These are phyloP conservation scores for Phytophthora ohioensis DNA, from an alignment of 352 stramenopile genomes.

Conservation along the genomic window DNA sequence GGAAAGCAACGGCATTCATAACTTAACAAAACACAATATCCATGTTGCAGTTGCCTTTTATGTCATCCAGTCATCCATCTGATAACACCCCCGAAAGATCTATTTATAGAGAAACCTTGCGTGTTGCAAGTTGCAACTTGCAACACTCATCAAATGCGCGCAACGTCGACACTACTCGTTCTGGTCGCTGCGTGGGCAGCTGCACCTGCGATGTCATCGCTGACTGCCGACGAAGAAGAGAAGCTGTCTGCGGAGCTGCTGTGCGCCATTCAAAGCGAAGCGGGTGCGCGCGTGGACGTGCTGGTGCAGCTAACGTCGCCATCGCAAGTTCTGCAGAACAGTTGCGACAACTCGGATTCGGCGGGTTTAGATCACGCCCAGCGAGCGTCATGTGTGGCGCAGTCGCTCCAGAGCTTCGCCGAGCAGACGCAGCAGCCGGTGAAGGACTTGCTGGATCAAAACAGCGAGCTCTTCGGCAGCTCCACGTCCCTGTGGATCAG, in stretches of 20 bases:
- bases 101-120: conserved; percentile 17
- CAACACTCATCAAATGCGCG: conserved; percentile 7
- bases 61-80: conserved; percentile 15
- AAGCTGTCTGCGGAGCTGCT: conserved; percentile 54
- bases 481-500: conserved; percentile 73
- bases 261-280: conserved; percentile 32
- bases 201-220: conserved; percentile 12
- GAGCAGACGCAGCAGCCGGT: conserved; percentile 54
- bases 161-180: neutral
- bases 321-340: conserved; percentile 39
- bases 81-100: conserved; percentile 17
- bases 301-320: conserved; percentile 65
- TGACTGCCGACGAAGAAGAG: conserved; percentile 26
- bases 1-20: conserved; percentile 7
- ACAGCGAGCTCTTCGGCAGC: conserved; percentile 40
- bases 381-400: conserved; percentile 54
- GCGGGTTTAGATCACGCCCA: conserved; percentile 37
- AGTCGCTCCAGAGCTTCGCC: conserved; percentile 62
- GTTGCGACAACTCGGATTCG: conserved; percentile 31
- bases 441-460: conserved; percentile 47
- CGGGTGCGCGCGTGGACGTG: conserved; percentile 49
- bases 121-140: conserved; percentile 12
- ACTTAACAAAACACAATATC: neutral
- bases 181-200: conserved; percentile 1
- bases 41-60: conserved; percentile 2